Percentiles rank a stretch among this genome's conserved stretches.
These are phyloP conservation scores for Amanita polypyramis DNA, from an alignment of 768 basidiomycete species.

Conservation along the genomic window DNA sequence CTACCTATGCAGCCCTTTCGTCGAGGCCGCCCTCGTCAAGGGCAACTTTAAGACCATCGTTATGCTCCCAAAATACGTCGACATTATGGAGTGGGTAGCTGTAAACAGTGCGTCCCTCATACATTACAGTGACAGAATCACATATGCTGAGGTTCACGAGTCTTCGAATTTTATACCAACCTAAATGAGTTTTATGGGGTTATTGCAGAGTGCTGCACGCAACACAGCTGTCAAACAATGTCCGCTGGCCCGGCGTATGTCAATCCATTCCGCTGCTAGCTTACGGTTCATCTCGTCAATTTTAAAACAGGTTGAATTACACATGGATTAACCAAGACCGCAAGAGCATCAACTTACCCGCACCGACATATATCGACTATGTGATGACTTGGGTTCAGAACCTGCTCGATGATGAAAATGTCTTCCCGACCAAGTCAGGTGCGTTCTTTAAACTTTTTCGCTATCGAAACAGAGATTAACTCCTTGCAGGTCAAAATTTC, in stretches of 20 bases:
- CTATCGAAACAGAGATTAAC: slow-evolving; percentile 46
- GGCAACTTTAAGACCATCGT: slow-evolving; percentile 98
- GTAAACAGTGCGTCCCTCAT: slow-evolving; percentile 48
- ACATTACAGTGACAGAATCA: not conserved
- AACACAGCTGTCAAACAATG: slow-evolving; percentile 86
- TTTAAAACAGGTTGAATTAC: slow-evolving; percentile 69
- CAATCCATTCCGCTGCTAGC: not conserved
- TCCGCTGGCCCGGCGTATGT: slow-evolving; percentile 82
- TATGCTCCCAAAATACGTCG: slow-evolving; percentile 90
- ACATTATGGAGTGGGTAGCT: slow-evolving; percentile 95
- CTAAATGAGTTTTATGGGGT: slow-evolving; percentile 96
- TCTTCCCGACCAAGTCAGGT: slow-evolving; percentile 95
- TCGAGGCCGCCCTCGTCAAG: slow-evolving; percentile 93
- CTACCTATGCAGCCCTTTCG: slow-evolving; percentile 92
- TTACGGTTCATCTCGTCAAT: not conserved
- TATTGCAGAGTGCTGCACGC: slow-evolving; percentile 89
- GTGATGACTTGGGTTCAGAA: slow-evolving; percentile 99
- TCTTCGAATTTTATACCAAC: slow-evolving; percentile 97
- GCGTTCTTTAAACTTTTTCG: slow-evolving; percentile 26
- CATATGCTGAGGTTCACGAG: slow-evolving; percentile 29
- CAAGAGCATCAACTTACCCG: slow-evolving; percentile 83
- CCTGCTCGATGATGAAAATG: slow-evolving; percentile 82
- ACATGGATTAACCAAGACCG: slow-evolving; percentile 97
- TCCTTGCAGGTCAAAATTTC: slow-evolving; percentile 70
- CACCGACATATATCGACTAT: slow-evolving; percentile 96